Evolutionary conservation across 371 early-diverging fungal genomes (phyloP).

Genomic region (Fennellomyces sp.): DNA sequence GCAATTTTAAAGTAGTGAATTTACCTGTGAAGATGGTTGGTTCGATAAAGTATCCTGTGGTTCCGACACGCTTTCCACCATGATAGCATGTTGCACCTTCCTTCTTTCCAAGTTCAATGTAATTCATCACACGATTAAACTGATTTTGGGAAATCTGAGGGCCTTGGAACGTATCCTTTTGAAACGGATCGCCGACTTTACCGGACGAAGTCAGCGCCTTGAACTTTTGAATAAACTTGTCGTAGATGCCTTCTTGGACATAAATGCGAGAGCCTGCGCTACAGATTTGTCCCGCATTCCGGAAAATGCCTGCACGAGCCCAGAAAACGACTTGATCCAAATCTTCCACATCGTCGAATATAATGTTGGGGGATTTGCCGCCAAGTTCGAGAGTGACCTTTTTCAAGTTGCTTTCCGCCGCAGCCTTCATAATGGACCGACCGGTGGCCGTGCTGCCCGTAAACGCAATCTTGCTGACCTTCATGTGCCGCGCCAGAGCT

Average conservation of each 20-base stretch:
- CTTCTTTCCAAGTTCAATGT: constrained; percentile 51
- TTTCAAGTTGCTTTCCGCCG: constrained; percentile 74
- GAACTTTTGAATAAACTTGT: constrained; percentile 68
- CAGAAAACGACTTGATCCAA: constrained; percentile 77
- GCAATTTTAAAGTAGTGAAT: constrained; percentile 28
- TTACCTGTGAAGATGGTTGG: constrained; percentile 47
- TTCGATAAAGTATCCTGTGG: constrained; percentile 52
- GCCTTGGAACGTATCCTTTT: constrained; percentile 64
- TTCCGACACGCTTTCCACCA: constrained; percentile 50
- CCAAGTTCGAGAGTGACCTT: constrained; percentile 81
- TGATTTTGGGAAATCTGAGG: constrained; percentile 78
- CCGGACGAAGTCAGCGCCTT: constrained; percentile 57
- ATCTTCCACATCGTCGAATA: constrained; percentile 89
- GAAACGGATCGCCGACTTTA: constrained; percentile 65
- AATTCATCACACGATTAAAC: constrained; percentile 67
- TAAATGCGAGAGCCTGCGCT: constrained; percentile 43
- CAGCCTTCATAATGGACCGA: constrained; percentile 53
- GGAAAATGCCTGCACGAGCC: constrained; percentile 72
- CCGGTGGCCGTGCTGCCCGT: constrained; percentile 65
- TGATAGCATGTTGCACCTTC: constrained; percentile 53
- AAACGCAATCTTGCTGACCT: constrained; percentile 63
- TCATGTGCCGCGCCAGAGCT: constrained; percentile 33
- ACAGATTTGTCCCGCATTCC: constrained; percentile 86
- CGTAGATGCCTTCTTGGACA: constrained; percentile 75
- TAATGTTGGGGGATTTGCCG: constrained; percentile 89